Percentiles rank a stretch among this genome's conserved stretches.
These are phyloP conservation scores for Parachaetomium inaequale DNA, from an alignment of 495 filamentous ascomycete species.

Conservation along the genomic window DNA sequence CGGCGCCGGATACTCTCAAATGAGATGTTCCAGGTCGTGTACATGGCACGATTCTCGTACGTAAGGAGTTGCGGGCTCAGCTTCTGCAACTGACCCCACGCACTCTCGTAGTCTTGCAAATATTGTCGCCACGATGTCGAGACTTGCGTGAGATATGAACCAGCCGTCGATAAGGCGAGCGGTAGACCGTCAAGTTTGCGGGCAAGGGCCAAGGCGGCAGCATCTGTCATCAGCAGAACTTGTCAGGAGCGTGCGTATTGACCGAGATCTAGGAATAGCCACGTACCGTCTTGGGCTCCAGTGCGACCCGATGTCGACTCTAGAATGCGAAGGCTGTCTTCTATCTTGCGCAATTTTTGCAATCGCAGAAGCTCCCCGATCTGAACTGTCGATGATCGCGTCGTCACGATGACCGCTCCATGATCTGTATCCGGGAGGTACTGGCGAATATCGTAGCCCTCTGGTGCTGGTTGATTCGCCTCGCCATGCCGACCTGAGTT, in stretches of 20 bases:
- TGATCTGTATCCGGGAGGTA: constrained; percentile 37
- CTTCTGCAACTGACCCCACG: constrained; percentile 29
- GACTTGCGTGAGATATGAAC: constrained; percentile 31
- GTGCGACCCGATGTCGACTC: constrained; percentile 28
- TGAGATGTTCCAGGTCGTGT: constrained; percentile 47
- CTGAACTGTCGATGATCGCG: constrained; percentile 33
- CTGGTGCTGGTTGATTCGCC: neutral
- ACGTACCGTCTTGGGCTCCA: neutral
- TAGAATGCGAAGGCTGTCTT: constrained; percentile 37
- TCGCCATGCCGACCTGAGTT: neutral
- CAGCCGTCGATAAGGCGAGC: constrained; percentile 34
- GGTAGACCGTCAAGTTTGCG: constrained; percentile 29
- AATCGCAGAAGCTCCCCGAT: constrained; percentile 32
- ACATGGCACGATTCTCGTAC: constrained; percentile 28
- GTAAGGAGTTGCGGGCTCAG: constrained; percentile 30
- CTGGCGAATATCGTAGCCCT: constrained; percentile 31
- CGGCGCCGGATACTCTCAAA: constrained; percentile 39
- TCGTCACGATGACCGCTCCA: constrained; percentile 43
- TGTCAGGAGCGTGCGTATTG: neutral
- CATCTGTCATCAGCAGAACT: constrained; percentile 20
- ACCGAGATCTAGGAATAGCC: constrained; percentile 13
- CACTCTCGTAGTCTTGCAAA: constrained; percentile 27
- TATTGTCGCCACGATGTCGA: constrained; percentile 15
- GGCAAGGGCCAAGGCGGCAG: constrained; percentile 26
- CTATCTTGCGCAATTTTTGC: constrained; percentile 32